These are phyloP conservation scores for Sporothrix humicola DNA, from an alignment of 2,329 filamentous ascomycete species.

Conservation along the genomic window DNA sequence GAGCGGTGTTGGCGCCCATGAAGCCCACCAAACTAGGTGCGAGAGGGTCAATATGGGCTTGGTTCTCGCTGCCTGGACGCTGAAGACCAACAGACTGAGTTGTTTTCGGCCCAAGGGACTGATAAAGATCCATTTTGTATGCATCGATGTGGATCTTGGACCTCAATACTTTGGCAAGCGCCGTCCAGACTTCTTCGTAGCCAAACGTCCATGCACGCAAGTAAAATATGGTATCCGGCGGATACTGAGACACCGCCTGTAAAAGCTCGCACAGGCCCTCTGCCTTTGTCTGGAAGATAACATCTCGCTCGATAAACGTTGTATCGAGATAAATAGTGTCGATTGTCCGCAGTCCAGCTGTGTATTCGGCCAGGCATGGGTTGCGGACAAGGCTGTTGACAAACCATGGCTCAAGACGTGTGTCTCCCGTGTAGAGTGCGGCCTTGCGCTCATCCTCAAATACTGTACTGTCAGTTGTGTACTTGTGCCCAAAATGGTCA, in stretches of 20 bases:
- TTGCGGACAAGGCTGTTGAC: conserved; percentile 74
- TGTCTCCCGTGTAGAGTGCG: conserved; percentile 86
- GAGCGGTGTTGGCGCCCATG: conserved; percentile 71
- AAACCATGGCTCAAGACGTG: conserved; percentile 86
- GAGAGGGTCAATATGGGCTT: conserved; percentile 59
- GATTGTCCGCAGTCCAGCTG: conserved; percentile 66
- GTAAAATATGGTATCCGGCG: conserved; percentile 77
- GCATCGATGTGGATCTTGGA: conserved; percentile 78
- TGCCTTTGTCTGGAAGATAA: conserved; percentile 66
- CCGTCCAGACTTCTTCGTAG: conserved; percentile 87
- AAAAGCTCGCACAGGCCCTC: conserved; percentile 78
- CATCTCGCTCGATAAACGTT: conserved; percentile 62
- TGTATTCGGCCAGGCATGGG: conserved; percentile 77
- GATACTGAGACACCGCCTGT: conserved; percentile 69
- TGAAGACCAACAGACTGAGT: background rate
- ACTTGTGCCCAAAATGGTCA: no score
- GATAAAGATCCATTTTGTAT: conserved; percentile 78
- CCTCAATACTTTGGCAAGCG: conserved; percentile 71
- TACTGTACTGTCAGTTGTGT: conserved; percentile 50
- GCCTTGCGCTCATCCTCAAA: conserved; percentile 76
- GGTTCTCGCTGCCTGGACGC: conserved; percentile 47
- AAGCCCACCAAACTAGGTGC: conserved; percentile 74
- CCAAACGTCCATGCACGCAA: conserved; percentile 90
- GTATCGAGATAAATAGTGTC: conserved; percentile 91
- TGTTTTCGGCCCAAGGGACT: conserved; percentile 50